Conservation (phyloP, 1,139 yeast species). For the Debaryomyces robertsiae region DNA sequence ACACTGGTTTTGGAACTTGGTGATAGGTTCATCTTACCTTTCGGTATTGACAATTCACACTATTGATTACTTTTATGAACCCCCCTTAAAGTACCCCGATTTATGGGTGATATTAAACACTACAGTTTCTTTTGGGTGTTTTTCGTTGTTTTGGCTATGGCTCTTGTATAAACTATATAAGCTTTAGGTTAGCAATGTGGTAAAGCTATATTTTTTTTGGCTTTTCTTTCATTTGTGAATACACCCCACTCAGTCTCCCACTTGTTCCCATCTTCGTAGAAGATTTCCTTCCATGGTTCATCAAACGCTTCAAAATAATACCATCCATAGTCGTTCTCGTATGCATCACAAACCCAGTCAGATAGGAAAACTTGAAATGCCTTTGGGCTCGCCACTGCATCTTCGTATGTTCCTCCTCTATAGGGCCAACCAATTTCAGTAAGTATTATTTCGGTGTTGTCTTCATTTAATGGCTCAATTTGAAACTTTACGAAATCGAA, state of each 20-base stretch:
- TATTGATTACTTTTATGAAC: constrained; percentile 50
- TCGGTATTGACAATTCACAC: constrained; percentile 55
- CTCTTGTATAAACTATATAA: constrained; percentile 49
- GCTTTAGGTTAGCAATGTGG: constrained; percentile 15
- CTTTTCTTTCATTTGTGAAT: constrained; percentile 48
- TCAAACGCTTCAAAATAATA: constrained; percentile 73
- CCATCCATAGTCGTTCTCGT: constrained; percentile 47
- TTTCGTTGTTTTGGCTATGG: constrained; percentile 80
- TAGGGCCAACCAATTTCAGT: constrained; percentile 78
- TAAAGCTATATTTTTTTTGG: constrained; percentile 9
- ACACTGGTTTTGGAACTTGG: constrained; percentile 54
- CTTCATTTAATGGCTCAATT: constrained; percentile 32
- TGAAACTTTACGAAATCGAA: constrained; percentile 50
- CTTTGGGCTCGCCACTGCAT: constrained; percentile 48
- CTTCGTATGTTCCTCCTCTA: constrained; percentile 52
- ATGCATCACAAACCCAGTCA: constrained; percentile 54
- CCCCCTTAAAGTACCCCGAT: constrained; percentile 75
- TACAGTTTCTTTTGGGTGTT: constrained; percentile 72
- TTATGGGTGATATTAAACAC: constrained; percentile 82
- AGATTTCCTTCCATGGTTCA: constrained; percentile 67
- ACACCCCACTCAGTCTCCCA: constrained; percentile 81
- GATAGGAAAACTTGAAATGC: constrained; percentile 52
- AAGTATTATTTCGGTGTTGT: constrained; percentile 41
- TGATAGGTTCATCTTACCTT: constrained; percentile 61
- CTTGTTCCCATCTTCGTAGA: constrained; percentile 45